Conservation (phyloP, 768 basidiomycete genomes). For the Gautieria morchelliformis region DNA sequence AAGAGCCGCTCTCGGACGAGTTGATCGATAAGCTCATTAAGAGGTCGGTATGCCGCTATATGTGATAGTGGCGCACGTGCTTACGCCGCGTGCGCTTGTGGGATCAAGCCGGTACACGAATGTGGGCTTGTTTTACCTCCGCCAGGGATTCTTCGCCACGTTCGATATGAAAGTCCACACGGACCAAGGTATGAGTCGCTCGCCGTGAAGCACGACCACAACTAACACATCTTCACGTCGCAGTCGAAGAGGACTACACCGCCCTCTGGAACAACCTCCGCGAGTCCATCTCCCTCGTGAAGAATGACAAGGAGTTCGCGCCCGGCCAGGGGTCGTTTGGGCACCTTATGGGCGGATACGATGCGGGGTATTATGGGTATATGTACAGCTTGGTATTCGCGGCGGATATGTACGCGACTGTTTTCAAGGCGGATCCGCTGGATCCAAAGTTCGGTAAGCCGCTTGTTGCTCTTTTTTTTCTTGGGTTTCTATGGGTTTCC, state of each 20-base stretch:
- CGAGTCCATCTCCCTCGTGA: slow-evolving; percentile 60
- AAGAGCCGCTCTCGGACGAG: slow-evolving; percentile 59
- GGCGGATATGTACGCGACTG: slow-evolving; percentile 53
- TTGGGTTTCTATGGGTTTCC: background rate
- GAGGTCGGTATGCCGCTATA: slow-evolving; percentile 40
- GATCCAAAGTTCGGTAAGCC: slow-evolving; percentile 41
- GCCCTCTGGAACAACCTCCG: slow-evolving; percentile 68
- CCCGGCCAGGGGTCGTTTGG: slow-evolving; percentile 72
- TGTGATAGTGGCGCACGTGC: background rate
- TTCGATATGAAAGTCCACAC: slow-evolving; percentile 72
- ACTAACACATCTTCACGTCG: background rate
- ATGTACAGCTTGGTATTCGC: slow-evolving; percentile 65
- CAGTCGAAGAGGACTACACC: slow-evolving; percentile 68
- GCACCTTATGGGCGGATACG: slow-evolving; percentile 71
- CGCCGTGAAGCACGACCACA: too few relatives aligned
- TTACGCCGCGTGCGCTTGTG: too few relatives aligned
- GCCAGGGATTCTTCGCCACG: slow-evolving; percentile 78
- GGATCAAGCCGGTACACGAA: slow-evolving; percentile 54
- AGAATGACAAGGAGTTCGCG: slow-evolving; percentile 38
- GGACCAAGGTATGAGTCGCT: slow-evolving; percentile 38
- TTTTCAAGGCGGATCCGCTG: slow-evolving; percentile 80
- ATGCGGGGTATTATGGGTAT: slow-evolving; percentile 61
- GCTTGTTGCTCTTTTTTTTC: too few relatives aligned
- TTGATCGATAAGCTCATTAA: slow-evolving; percentile 74
- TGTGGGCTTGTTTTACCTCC: slow-evolving; percentile 70